phyloP scores from a whole-genome alignment of 2,329 filamentous ascomycete genomes.

The Thielaviopsis ethacetica region DNA sequence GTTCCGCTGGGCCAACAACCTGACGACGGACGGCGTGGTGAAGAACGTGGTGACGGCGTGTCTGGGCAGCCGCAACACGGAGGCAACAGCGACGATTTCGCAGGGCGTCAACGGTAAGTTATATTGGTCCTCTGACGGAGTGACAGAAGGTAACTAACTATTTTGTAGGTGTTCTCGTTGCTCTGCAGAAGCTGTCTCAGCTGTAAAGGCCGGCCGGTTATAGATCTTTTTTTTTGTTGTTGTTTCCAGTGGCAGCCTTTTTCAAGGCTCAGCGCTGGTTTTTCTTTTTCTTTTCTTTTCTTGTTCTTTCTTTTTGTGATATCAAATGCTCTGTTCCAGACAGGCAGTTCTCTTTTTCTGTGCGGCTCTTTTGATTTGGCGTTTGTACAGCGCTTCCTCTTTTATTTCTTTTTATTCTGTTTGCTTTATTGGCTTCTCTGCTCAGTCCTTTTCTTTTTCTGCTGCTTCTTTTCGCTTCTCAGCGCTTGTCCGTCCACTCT shows the following conservation, averaged over 20 bases:
- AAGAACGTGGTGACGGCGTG: slow-evolving; percentile 70
- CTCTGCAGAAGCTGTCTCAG: slow-evolving; percentile 26
- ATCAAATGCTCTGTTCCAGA: slow-evolving; percentile 1
- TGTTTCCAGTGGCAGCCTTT: not conserved
- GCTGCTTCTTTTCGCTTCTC: not conserved
- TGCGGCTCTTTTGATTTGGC: not conserved
- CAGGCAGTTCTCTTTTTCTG: not conserved
- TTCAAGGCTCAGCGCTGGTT: not conserved
- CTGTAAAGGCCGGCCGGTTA: slow-evolving; percentile 12
- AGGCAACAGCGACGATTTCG: slow-evolving; percentile 69
- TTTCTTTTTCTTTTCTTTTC: slow-evolving; percentile 7
- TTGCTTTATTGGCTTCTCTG: not conserved
- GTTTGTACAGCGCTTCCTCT: not conserved
- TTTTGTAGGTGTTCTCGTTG: slow-evolving; percentile 24
- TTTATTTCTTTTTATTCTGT: no score
- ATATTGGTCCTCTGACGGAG: not conserved
- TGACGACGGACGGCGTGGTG: slow-evolving; percentile 42
- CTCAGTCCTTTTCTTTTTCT: not conserved
- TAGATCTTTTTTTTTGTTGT: not conserved
- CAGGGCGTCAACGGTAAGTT: slow-evolving; percentile 78
- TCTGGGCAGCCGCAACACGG: slow-evolving; percentile 72
- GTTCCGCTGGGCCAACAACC: slow-evolving; percentile 81
- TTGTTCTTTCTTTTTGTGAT: slow-evolving; percentile 6
- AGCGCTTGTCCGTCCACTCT: not conserved
- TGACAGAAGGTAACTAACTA: not conserved